These are phyloP conservation scores for Populus hybrid DNA, from an alignment of 441 rosid genomes.

Conservation along the genomic window DNA sequence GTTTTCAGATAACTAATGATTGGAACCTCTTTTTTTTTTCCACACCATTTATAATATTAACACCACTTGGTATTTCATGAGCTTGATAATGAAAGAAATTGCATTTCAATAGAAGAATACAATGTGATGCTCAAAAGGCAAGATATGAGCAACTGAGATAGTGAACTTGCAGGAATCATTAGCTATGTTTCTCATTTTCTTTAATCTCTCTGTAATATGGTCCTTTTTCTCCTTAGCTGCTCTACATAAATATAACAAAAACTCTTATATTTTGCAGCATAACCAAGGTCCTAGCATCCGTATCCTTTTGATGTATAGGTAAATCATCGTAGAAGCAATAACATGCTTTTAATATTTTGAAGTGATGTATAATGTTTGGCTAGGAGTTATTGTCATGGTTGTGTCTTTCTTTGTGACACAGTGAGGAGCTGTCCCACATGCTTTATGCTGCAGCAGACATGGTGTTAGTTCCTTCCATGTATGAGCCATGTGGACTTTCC, in stretches of 20 bases:
- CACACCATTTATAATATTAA: neutral
- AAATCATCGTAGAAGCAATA: neutral
- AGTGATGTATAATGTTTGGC: neutral
- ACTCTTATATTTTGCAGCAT: constrained; percentile 33
- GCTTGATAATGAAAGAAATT: neutral
- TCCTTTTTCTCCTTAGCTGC: neutral
- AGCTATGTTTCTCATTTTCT: neutral
- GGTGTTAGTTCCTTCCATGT: constrained; percentile 59
- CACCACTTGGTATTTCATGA: neutral
- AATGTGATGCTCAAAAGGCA: neutral
- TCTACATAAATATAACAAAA: neutral
- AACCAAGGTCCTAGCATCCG: constrained; percentile 42
- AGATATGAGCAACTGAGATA: neutral
- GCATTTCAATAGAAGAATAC: neutral
- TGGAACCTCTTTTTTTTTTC: neutral
- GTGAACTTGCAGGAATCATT: neutral
- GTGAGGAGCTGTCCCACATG: constrained; percentile 65
- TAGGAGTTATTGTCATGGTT: neutral
- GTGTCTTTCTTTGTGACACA: constrained; percentile 20
- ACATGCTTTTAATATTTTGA: neutral
- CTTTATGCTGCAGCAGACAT: constrained; percentile 65
- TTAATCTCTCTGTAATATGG: neutral
- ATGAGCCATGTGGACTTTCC: constrained; percentile 65
- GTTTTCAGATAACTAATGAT: constrained; percentile 4
- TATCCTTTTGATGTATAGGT: constrained; percentile 54